A percentile compares a stretch with the other conserved stretches of the same genome.
Conservation (phyloP, 2,329 filamentous ascomycete species). For the Thelonectria olida region DNA sequence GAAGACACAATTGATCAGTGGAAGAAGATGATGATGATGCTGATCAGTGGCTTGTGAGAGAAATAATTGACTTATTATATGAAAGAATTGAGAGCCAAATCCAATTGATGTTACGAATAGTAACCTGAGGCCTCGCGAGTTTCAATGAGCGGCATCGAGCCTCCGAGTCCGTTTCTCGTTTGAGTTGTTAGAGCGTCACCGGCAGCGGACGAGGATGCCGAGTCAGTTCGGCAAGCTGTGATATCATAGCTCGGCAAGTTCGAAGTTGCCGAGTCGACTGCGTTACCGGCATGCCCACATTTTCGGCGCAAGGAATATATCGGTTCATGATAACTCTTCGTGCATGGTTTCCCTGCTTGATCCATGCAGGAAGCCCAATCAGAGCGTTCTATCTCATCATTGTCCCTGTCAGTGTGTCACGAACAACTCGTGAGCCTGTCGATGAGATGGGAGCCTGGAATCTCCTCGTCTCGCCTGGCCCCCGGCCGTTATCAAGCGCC, state of each 20-base stretch:
- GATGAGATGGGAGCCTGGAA: neutral
- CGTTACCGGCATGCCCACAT: neutral
- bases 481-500: neutral
- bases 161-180: neutral
- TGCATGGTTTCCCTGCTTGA: neutral
- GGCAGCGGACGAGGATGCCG: neutral
- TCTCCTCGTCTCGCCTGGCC: neutral
- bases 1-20: too few species aligned
- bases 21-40: too few species aligned
- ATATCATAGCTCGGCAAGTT: neutral
- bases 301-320: neutral
- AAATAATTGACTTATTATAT: neutral
- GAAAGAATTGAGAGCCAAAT: neutral
- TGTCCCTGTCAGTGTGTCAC: neutral
- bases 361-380: neutral
- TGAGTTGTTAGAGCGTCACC: neutral
- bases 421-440: neutral
- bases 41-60: too few species aligned
- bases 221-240: neutral
- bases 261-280: neutral
- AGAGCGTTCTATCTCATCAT: neutral
- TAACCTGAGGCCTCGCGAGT: neutral
- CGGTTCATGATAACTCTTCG: neutral
- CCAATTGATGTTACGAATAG: neutral
- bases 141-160: neutral